phyloP scores from a whole-genome alignment of 129 eudicot species.

The Pulicaria dysenterica region DNA sequence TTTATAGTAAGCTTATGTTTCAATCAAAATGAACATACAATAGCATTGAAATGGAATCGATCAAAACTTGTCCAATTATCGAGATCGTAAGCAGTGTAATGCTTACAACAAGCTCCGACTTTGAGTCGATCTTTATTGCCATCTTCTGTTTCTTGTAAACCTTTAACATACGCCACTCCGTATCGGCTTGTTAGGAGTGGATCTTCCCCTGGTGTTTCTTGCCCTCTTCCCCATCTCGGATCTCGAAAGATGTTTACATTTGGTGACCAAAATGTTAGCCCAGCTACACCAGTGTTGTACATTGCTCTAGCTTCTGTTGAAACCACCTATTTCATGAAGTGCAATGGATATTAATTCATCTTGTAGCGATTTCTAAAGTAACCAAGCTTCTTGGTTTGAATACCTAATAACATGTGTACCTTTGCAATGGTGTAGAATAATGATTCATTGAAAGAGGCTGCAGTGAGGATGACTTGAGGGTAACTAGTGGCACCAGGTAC shows the following conservation, averaged over 20 bases:
- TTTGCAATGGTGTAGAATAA: conserved; percentile 59
- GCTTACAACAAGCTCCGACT: conserved; percentile 44
- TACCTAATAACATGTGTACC: conserved; percentile 4
- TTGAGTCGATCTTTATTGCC: conserved; percentile 35
- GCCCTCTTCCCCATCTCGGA: conserved; percentile 98
- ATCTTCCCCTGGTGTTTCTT: conserved; percentile 97
- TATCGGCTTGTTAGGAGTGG: conserved; percentile 59
- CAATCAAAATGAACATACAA: conserved; percentile 16
- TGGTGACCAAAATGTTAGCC: conserved; percentile 93
- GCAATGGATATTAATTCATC: too few relatives aligned
- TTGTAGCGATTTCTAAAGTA: too few relatives aligned
- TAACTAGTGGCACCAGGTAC: conserved; percentile 68
- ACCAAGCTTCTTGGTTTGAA: too few relatives aligned
- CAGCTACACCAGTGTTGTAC: conserved; percentile 84
- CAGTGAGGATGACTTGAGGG: conserved; percentile 77
- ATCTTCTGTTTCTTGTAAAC: conserved; percentile 58
- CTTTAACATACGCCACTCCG: conserved; percentile 67
- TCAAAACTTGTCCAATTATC: conserved; percentile 41
- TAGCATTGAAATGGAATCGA: conserved; percentile 39
- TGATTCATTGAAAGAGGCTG: conserved; percentile 73
- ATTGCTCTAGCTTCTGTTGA: conserved; percentile 87
- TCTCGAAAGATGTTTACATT: conserved; percentile 87
- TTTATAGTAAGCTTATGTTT: neutral
- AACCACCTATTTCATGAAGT: conserved; percentile 54
- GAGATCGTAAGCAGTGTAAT: conserved; percentile 44